Base-by-base conservation (phyloP, 2,329 filamentous ascomycete genomes). In the Monilinia fructigena region DNA sequence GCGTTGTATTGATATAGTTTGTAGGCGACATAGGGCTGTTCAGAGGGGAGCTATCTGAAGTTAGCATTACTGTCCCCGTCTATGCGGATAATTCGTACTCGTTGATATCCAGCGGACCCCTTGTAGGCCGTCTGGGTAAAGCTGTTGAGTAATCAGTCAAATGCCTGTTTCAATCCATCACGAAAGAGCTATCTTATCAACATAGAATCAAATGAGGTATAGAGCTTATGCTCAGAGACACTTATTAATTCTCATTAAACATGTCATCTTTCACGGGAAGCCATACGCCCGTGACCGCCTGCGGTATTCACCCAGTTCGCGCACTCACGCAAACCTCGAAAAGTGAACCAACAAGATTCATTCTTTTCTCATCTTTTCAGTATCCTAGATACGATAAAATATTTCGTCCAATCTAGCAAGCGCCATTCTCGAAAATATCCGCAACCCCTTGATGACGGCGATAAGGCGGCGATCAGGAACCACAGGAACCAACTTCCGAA, bases 71-170 rank as follows among this genome's bases (percentile, higher is more conserved):
- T 31, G 28, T 40, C 52, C 23, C 45, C 35, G 18, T 50, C 55
- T 54, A 45, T 42, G 64, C 66, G 40, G 38, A 54, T 58, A 6
- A 66, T 28, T 77, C 87, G 78, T 82, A 94, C 90, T 94, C 89
- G 70, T 89, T 86, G 69, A 81, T 80, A 73, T 95, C 92, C 26
- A 96, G 81, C 4, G 92, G 92, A 0, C 91, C 92, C 77, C 88
- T 91, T 5, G 92, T 95, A 55, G 89, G 85, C 53, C 89, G 86
- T 61, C 89, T 82, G 11, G 89, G 85, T 55, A 75, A 55, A 55
- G 71, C 70, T 73, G 55, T 50, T 61, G 40, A 40, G 16, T 23
- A 40, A 60, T 65, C 8, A 65, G 63, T n/a, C 26, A 35, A 38
- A 20, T 31, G 47, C 28, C 31, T 50, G 8, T 14, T 61, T 50